Conservation (phyloP, 495 filamentous ascomycete species). For the Penicillium longicatenatum region DNA sequence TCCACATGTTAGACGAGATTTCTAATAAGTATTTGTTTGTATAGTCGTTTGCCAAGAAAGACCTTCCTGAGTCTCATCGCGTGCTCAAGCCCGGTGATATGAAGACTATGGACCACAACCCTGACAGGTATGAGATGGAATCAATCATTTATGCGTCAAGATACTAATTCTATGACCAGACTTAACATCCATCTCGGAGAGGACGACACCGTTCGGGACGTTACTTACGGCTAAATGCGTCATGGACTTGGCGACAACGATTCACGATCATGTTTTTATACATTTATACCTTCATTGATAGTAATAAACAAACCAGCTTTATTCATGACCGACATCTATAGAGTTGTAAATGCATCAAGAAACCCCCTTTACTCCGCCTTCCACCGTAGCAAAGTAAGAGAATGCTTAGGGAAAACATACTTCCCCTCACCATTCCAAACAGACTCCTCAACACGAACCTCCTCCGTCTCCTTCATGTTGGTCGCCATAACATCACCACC, state of each 20-base stretch:
- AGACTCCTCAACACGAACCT: constrained; percentile 60
- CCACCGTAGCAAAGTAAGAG: constrained; percentile 68
- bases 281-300: not conserved
- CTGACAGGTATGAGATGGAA: constrained; percentile 51
- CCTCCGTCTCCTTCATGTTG: constrained; percentile 62
- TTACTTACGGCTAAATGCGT: constrained; percentile 46
- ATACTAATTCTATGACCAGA: constrained; percentile 30
- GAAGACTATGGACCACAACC: constrained; percentile 62
- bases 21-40: not conserved
- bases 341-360: not conserved
- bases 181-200: constrained; percentile 74
- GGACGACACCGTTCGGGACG: constrained; percentile 73
- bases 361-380: constrained; percentile 41
- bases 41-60: constrained; percentile 74
- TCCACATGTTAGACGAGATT: not conserved
- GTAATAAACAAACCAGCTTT: not conserved
- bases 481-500: constrained; percentile 54
- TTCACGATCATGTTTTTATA: not conserved
- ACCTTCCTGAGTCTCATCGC: constrained; percentile 68
- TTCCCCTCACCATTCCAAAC: constrained; percentile 60
- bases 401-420: constrained; percentile 65
- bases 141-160: no score
- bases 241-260: not conserved
- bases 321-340: not conserved
- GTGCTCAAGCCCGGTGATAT: constrained; percentile 65